Base-by-base conservation (phyloP, 345 rosid genomes). In the Pugionium dolabratum region DNA sequence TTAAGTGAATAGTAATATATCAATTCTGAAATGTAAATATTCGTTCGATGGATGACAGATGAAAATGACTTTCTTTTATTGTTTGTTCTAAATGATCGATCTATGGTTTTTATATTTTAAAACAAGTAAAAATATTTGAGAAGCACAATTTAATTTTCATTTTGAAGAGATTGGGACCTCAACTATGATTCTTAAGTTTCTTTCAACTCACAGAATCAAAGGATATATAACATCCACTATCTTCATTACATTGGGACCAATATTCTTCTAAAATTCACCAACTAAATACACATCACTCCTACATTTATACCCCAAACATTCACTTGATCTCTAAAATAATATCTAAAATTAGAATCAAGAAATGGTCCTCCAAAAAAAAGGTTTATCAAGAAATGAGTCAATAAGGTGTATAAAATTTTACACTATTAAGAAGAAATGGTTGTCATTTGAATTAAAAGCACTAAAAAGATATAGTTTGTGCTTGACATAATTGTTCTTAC, bases 241-340 rank as follows among this genome's bases (percentile, higher is more conserved):
- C 30, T 49, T 54, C 44, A 41, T 51, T 41, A 50, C 60, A 52
- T 9, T 63, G 64, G 70, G 76, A 40, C 74, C 72, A 69, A 69
- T 52, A 10, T 41, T 64, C 50, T 58, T 58, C 30, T 6, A 59
- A 6, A 18, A 34, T 46, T 67, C 73, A 78, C 52, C 59, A 33
- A 11, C 53, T 46, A 59, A 32, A 6, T 37, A 60, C 33, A 8
- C 66, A 46, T 31, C 32, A 34, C 29, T 43, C 54, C 54, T 31
- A 58, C 8, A 40, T 29, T 61, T 44, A 11, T 46, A 68, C 49
- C 51, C 7, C 40, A 9, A 33, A 68, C 31, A 39, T 30, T 57
- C 49, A 10, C 32, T 31, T 56, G 40, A 0, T 18, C 0, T 18
- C 18, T 18, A 18, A 18, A 18, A 18, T 18, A 18, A 18, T 18